Evolutionary conservation across 2,329 filamentous ascomycete species (phyloP).

Genomic region (Cladophialophora psammophila): DNA sequence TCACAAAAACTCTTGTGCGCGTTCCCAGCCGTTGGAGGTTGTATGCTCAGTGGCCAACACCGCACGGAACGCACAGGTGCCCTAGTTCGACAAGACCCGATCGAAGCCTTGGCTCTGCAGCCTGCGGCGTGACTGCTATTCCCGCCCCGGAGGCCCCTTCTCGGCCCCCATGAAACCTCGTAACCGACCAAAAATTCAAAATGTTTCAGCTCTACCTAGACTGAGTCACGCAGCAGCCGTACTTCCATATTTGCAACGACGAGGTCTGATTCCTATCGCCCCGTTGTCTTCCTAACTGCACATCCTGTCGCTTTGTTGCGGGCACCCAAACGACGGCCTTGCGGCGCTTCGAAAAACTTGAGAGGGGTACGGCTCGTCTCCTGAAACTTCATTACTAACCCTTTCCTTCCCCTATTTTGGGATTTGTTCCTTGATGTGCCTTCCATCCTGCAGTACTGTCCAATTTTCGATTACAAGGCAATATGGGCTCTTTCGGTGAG

Average conservation of each 20-base stretch:
- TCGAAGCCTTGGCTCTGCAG: slow-evolving; percentile 16
- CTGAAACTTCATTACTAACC: slow-evolving; percentile 11
- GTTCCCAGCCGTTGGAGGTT: slow-evolving; percentile 1
- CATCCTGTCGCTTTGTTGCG: neutral
- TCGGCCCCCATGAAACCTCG: slow-evolving; percentile 19
- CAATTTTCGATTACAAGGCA: slow-evolving; percentile 5
- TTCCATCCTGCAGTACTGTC: neutral
- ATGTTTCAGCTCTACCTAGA: slow-evolving; percentile 25
- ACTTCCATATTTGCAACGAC: slow-evolving; percentile 13
- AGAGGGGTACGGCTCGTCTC: neutral
- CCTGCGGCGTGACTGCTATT: slow-evolving; percentile 20
- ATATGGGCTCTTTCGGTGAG: slow-evolving; percentile 38
- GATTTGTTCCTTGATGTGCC: neutral
- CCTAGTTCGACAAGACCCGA: slow-evolving; percentile 5
- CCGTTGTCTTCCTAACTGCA: neutral
- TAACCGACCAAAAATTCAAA: slow-evolving; percentile 16
- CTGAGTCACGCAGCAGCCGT: slow-evolving; percentile 26
- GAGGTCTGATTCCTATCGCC: neutral
- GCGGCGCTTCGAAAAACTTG: neutral
- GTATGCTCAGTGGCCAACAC: slow-evolving; percentile 14
- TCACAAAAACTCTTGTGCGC: slow-evolving; percentile 13
- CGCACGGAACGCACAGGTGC: slow-evolving; percentile 5
- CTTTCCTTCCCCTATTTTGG: neutral
- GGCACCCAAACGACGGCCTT: neutral
- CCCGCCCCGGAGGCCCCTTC: slow-evolving; percentile 7